Evolutionary conservation across 2,329 filamentous ascomycete species (phyloP), one percentile per base, ranked within the genome.

Genomic region (Alternaria rosae): DNA sequence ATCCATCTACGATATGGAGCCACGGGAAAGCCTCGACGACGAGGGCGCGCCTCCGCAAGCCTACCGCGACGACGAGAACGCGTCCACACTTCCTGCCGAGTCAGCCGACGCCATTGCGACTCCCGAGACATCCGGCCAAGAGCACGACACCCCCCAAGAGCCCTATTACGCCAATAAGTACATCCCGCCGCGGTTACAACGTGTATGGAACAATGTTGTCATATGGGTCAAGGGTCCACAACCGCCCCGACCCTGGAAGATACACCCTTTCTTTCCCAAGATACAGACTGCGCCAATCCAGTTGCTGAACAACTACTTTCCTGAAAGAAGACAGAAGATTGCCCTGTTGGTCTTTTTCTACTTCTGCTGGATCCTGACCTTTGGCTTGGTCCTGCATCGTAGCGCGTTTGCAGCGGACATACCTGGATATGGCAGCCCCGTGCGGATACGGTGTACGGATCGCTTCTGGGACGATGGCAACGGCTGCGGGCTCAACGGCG

Each of bases 401-500:
- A 90, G 90, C 55, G 85, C 87, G 5, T 84, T 84, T 66, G 77
- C 83, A 2, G 80, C 86, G 23, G 87, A 91, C 65, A 86, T 94
- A 57, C 85, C 85, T 13, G 89, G 86, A 50, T 92, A 90, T 82
- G 91, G 91, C 15, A 83, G 81, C 47, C 91, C 91, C 0, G 83
- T 85, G 57, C 83, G 85, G 55, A 87, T 94, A 44, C 82, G 87
- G 28, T 95, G 92, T 76, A 87, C 86, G 12, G 84, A 86, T 56
- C 86, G 88, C 13, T 92, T 91, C 73, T 95, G 92, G 83, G 78
- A 73, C 43, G 82, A 88, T 38, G 89, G 88, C 32, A 94, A 93
- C 72, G 82, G 81, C 12, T 95, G 92, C 76, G 92, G 91, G 1
- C 73, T 94, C 13, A 88, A 94, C 68, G 92, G 92, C 7, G 87